phyloP scores from a whole-genome alignment of 2,329 filamentous ascomycete genomes.

The Epichloe hybrida region DNA sequence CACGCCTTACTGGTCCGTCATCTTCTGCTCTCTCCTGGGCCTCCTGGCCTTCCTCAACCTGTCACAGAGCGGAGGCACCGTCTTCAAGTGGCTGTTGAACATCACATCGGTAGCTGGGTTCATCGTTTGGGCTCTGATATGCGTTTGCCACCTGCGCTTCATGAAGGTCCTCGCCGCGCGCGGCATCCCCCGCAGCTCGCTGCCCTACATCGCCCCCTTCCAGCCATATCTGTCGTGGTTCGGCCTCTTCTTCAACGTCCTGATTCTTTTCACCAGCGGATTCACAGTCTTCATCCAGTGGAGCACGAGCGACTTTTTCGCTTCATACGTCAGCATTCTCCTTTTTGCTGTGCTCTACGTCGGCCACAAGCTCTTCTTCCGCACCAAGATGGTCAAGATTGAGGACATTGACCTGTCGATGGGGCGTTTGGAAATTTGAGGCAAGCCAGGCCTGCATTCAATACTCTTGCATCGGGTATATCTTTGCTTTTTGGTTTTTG shows the following conservation, averaged over 20 bases:
- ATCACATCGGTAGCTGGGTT: constrained; percentile 56
- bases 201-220: constrained; percentile 48
- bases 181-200: constrained; percentile 38
- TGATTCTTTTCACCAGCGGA: constrained; percentile 55
- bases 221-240: constrained; percentile 54
- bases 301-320: constrained; percentile 47
- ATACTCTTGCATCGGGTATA: too few relatives aligned
- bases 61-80: constrained; percentile 39
- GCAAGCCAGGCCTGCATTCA: too few relatives aligned
- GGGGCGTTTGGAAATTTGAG: constrained; percentile 4
- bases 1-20: constrained; percentile 50
- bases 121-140: constrained; percentile 57
- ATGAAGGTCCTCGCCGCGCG: constrained; percentile 44
- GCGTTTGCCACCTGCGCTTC: constrained; percentile 50
- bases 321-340: constrained; percentile 50
- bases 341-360: constrained; percentile 46
- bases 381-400: constrained; percentile 25
- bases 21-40: constrained; percentile 38
- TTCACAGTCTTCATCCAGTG: constrained; percentile 56
- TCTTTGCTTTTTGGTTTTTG: too few relatives aligned
- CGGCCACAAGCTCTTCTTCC: constrained; percentile 42
- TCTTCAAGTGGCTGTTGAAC: constrained; percentile 63
- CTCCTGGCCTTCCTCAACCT: constrained; percentile 57
- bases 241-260: constrained; percentile 48
- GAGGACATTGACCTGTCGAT: constrained; percentile 21